Conservation (phyloP, 163 green algal genomes). For the Chlorella variabilis region DNA sequence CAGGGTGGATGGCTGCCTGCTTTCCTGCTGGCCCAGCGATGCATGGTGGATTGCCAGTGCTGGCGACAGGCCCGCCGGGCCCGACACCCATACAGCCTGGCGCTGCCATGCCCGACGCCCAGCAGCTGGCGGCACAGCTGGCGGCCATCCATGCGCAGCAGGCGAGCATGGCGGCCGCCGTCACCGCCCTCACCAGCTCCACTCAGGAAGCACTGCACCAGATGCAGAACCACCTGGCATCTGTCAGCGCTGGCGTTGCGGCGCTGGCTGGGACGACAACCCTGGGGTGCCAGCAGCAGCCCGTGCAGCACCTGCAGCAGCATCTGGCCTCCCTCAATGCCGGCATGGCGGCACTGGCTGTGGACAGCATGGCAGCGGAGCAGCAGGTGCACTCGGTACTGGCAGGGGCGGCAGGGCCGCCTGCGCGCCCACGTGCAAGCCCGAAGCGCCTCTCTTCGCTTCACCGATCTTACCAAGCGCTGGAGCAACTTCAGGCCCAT, state of each 20-base stretch:
- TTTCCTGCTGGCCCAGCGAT: too few species aligned
- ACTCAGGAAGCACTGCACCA: not conserved
- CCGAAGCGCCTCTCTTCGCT: slow-evolving; percentile 27
- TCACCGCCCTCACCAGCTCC: not conserved
- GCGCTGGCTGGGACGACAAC: not conserved
- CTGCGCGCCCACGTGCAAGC: too few species aligned
- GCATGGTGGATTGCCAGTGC: too few species aligned
- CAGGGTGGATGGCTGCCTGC: too few species aligned
- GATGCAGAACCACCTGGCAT: slow-evolving; percentile 15
- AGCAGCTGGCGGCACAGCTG: slow-evolving; percentile 14
- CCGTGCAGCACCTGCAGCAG: not conserved
- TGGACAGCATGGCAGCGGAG: not conserved
- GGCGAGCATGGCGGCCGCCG: not conserved
- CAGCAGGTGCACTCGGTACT: too few species aligned
- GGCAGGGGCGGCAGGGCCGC: too few species aligned
- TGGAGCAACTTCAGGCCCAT: slow-evolving; percentile 2
- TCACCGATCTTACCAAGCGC: slow-evolving; percentile 19
- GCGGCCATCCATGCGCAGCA: slow-evolving; percentile 10
- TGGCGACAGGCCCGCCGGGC: too few species aligned
- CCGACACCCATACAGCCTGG: too few species aligned
- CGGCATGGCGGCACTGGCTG: not conserved
- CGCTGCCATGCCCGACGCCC: too few species aligned
- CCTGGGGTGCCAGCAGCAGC: not conserved
- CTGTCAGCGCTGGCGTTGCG: not conserved
- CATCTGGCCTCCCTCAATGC: not conserved